Evolutionary conservation across 169 alveolate genomes (phyloP), one percentile per base, ranked within the genome.

Genomic region (Amoebophrya sp.): DNA sequence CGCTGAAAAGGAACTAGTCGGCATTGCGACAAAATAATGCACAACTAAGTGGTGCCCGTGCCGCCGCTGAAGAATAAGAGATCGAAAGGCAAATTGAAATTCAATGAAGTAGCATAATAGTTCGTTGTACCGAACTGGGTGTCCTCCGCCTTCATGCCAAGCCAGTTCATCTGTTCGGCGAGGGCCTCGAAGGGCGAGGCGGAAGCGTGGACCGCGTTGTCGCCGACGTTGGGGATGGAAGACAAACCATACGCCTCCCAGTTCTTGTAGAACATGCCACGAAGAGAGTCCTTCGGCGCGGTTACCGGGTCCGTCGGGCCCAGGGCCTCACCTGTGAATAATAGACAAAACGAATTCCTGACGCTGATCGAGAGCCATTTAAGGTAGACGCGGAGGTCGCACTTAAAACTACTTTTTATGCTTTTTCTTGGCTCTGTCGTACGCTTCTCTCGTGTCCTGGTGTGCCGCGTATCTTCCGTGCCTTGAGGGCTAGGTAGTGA

Each of bases 241-340:
- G 4, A 4, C 34, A 89, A 88, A 10, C 88, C 91, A 18, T 48
- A 69, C 89, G 42, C 88, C n/a, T 50, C 23, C 91, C 91, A 41
- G 45, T 91, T 69, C 87, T 70, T 69, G 91, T 67, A 91, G 93
- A 88, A 48, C 90, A 34, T 26, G 45, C 70, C 39, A 0, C 93
- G 93, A 40, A 91, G 67, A 38, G 93, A 88, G 45, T 90, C 93
- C 41, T 41, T 88, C 20, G 93, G 93, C 23, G 93, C 93, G 34
- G 89, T 45, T 15, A 90, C 93, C 40, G 93, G 93, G 88, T 91
- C 91, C 16, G 93, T 91, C 39, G 93, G 89, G 39, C 93, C 93
- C 50, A 91, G 90, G 38, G 69, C 45, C 69, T 58, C 58, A 42
- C 4, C 13, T 42, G 48, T 42, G 20, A 42, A 4, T 42, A 42